These are phyloP conservation scores for Backusella luteola DNA, from an alignment of 192 early-diverging fungal species.

Conservation along the genomic window DNA sequence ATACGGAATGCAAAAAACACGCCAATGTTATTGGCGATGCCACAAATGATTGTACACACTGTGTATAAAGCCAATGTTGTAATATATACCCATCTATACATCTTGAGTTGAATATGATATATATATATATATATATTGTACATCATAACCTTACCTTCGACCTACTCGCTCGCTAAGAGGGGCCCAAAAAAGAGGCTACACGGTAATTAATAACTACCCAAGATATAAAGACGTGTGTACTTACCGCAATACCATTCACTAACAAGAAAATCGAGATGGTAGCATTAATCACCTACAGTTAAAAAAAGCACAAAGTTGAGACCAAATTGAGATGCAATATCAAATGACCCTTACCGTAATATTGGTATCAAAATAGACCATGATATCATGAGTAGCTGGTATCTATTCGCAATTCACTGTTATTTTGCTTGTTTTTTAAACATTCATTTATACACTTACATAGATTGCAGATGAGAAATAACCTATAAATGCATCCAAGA, in stretches of 20 bases:
- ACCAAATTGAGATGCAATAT: not conserved
- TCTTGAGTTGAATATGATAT: not conserved
- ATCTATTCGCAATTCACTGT: not conserved
- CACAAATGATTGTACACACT: conserved; percentile 27
- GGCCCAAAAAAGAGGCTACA: conserved; percentile 20
- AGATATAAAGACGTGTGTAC: not conserved
- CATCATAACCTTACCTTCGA: conserved; percentile 5
- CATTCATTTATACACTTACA: not conserved
- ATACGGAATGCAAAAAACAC: conserved; percentile 34
- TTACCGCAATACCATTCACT: conserved; percentile 5
- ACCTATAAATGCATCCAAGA: not conserved
- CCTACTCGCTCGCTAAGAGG: conserved; percentile 23
- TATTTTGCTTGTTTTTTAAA: not conserved
- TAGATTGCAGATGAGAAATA: not conserved
- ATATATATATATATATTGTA: not conserved
- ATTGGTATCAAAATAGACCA: not conserved
- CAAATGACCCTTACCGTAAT: not conserved
- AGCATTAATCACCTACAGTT: not conserved
- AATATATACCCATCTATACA: conserved; percentile 34
- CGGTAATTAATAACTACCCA: not conserved
- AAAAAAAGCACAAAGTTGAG: not conserved
- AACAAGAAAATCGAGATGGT: not conserved
- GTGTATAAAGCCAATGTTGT: conserved; percentile 26
- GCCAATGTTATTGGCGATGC: conserved; percentile 23
- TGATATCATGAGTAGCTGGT: not conserved